A percentile compares a stretch with the other conserved stretches of the same genome.
Conservation (phyloP, 306 rosid species). For the Rosa rugosa region DNA sequence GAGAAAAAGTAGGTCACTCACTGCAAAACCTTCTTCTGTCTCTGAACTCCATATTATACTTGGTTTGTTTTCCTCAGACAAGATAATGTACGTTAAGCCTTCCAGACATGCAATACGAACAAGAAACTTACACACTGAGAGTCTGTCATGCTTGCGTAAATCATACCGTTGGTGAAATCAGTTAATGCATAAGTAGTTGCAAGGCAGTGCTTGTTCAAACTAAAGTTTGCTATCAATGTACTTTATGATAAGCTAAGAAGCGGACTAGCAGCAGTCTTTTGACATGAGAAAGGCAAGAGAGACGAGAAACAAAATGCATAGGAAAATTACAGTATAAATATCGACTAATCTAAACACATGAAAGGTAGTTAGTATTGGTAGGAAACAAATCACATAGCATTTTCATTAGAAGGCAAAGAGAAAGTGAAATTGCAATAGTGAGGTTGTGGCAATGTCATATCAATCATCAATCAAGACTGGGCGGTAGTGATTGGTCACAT, state of each 20-base stretch:
- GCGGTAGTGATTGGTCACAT: background rate
- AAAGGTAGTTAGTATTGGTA: background rate
- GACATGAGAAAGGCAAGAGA: background rate
- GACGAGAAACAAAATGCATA: conserved; percentile 7
- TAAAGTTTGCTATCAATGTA: background rate
- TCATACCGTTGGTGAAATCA: background rate
- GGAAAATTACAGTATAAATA: background rate
- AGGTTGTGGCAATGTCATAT: background rate
- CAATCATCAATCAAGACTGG: background rate
- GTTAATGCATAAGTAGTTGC: background rate
- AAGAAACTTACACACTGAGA: background rate
- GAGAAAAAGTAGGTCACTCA: background rate
- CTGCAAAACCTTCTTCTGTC: background rate
- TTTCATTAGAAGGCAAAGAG: conserved; percentile 2
- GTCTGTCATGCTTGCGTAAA: background rate
- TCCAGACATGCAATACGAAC: background rate
- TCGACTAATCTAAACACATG: background rate
- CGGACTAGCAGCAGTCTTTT: background rate
- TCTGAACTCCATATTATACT: background rate
- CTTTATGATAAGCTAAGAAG: background rate
- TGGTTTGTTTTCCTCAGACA: background rate
- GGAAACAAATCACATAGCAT: conserved; percentile 5
- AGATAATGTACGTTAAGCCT: background rate
- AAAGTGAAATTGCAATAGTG: background rate
- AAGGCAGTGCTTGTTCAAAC: background rate